phyloP scores from a whole-genome alignment of 805 yeast genomes.

The Ascoidea asiatica region DNA sequence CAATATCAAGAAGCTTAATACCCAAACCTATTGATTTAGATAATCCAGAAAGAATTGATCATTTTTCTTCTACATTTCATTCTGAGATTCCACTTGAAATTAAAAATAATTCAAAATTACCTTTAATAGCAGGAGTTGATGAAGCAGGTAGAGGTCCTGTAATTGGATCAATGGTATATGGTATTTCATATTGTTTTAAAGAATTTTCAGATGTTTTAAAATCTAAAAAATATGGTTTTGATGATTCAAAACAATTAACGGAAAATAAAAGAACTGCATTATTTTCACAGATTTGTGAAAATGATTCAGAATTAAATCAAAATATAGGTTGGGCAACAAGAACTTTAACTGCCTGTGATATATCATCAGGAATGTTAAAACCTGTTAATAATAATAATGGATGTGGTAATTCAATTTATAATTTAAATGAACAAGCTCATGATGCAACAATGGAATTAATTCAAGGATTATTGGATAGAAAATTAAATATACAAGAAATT shows the following conservation, averaged over 20 bases:
- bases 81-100: not conserved
- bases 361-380: constrained; percentile 77
- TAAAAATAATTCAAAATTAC: not conserved
- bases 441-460: constrained; percentile 81
- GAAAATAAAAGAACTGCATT: constrained; percentile 55
- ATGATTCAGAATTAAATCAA: constrained; percentile 26
- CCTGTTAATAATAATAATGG: constrained; percentile 24
- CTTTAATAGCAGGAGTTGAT: constrained; percentile 67
- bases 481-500: constrained; percentile 48
- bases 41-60: not conserved
- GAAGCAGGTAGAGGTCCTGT: constrained; percentile 99
- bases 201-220: constrained; percentile 29
- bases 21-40: no score
- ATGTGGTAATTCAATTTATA: constrained; percentile 30
- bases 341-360: constrained; percentile 75
- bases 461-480: constrained; percentile 42
- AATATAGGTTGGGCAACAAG: constrained; percentile 84
- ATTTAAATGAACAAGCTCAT: constrained; percentile 92
- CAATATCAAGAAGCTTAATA: not conserved
- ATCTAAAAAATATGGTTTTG: constrained; percentile 62
- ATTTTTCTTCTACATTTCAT: not conserved
- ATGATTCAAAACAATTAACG: constrained; percentile 81
- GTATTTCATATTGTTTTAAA: constrained; percentile 62
- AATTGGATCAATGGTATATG: constrained; percentile 95
- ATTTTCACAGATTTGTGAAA: constrained; percentile 41